phyloP scores from a whole-genome alignment of 2,329 filamentous ascomycete genomes.

The Chrysoporthe deuterocubensis region DNA sequence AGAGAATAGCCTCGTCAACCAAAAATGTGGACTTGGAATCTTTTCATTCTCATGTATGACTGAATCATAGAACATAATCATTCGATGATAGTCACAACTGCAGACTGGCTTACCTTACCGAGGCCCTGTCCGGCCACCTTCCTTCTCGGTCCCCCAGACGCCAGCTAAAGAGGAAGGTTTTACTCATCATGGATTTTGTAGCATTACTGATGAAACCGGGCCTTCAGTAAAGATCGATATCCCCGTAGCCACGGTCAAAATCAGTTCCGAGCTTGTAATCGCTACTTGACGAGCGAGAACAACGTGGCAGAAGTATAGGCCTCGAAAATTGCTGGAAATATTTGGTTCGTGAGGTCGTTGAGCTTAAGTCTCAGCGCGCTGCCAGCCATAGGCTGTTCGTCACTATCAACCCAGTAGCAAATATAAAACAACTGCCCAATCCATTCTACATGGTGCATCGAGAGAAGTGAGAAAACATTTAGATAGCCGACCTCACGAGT shows the following conservation, averaged over 20 bases:
- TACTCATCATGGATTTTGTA: too few species aligned
- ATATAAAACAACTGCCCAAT: constrained; percentile 22
- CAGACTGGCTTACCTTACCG: background rate
- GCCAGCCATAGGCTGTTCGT: constrained; percentile 9
- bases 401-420: constrained; percentile 19
- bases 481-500: constrained; percentile 19
- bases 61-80: background rate
- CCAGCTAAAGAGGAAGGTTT: background rate
- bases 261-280: constrained; percentile 13
- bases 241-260: constrained; percentile 21
- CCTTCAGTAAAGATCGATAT: too few species aligned
- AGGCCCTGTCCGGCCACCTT: background rate
- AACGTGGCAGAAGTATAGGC: constrained; percentile 17
- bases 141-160: background rate
- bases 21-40: background rate
- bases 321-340: constrained; percentile 6
- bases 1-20: background rate
- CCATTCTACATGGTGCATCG: constrained; percentile 13
- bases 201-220: too few species aligned
- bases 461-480: constrained; percentile 7
- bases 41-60: background rate
- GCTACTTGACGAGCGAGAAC: constrained; percentile 19
- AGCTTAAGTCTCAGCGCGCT: constrained; percentile 6
- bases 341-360: constrained; percentile 12
- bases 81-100: background rate